phyloP scores from a whole-genome alignment of 2,329 filamentous ascomycete species.

The Ophiostoma ips region DNA sequence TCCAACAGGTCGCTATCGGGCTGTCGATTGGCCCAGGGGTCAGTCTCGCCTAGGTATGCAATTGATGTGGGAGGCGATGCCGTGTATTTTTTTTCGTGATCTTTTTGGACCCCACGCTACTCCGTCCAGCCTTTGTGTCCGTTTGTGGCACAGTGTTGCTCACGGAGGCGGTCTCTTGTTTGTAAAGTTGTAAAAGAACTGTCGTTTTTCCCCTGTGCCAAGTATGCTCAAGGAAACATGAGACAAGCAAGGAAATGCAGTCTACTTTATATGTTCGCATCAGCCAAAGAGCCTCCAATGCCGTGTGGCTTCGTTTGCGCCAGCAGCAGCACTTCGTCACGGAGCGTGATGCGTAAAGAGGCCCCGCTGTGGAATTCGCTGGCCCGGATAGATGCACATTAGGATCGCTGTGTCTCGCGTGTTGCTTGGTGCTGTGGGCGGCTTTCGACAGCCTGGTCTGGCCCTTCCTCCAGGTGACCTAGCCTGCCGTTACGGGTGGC shows the following conservation, averaged over 20 bases:
- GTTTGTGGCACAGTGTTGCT: not conserved
- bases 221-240: not conserved
- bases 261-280: not conserved
- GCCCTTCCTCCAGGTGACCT: not conserved
- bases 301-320: not conserved
- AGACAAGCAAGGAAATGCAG: not conserved
- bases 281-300: not conserved
- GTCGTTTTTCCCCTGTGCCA: no score
- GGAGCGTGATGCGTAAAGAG: not conserved
- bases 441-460: not conserved
- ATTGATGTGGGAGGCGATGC: not conserved
- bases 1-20: not conserved
- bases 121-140: not conserved
- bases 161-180: not conserved
- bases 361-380: not conserved
- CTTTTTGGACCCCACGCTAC: constrained; percentile 5
- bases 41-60: not conserved
- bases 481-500: not conserved
- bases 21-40: not conserved
- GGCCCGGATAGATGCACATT: not conserved
- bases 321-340: not conserved
- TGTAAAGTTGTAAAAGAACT: not conserved
- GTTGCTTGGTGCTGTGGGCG: not conserved
- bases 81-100: constrained; percentile 1
- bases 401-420: not conserved